phyloP scores from a whole-genome alignment of 208 protist genomes.

The Wallacemonas sp. region DNA sequence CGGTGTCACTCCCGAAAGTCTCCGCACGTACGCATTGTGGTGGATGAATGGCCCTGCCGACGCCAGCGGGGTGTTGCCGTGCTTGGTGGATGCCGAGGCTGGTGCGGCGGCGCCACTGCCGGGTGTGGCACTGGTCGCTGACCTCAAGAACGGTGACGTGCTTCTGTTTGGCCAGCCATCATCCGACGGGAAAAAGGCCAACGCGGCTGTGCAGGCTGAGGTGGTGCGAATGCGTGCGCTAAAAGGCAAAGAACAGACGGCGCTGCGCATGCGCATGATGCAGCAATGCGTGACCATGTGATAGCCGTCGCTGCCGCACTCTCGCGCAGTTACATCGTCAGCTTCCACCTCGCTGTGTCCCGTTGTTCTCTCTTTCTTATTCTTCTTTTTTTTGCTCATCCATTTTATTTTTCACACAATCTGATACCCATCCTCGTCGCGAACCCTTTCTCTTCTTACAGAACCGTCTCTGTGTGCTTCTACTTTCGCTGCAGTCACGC shows the following conservation, averaged over 20 bases:
- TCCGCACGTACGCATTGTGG: slow-evolving; percentile 18
- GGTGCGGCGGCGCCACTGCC: background rate
- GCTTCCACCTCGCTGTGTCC: too few relatives aligned
- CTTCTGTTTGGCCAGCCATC: slow-evolving; percentile 34
- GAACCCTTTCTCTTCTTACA: too few relatives aligned
- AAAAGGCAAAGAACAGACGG: slow-evolving; percentile 53
- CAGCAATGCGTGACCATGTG: slow-evolving; percentile 70
- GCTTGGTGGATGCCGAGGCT: too few relatives aligned
- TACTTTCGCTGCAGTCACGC: too few relatives aligned
- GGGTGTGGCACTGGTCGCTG: background rate
- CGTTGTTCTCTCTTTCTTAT: too few relatives aligned
- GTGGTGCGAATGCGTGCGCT: slow-evolving; percentile 34
- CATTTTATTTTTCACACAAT: too few relatives aligned
- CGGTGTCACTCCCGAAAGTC: background rate
- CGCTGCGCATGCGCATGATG: slow-evolving; percentile 49
- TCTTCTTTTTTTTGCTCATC: too few relatives aligned
- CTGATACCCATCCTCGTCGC: too few relatives aligned
- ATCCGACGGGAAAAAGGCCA: slow-evolving; percentile 9
- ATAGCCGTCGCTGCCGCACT: background rate
- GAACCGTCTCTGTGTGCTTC: too few relatives aligned
- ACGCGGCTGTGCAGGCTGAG: slow-evolving; percentile 35
- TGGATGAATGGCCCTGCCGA: slow-evolving; percentile 16
- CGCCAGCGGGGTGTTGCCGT: too few relatives aligned
- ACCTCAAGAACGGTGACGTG: slow-evolving; percentile 49
- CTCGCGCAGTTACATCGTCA: too few relatives aligned